Evolutionary conservation across 306 rosid genomes (phyloP), one percentile per base, ranked within the genome.

Genomic region (Gastrolobium bilobum): DNA sequence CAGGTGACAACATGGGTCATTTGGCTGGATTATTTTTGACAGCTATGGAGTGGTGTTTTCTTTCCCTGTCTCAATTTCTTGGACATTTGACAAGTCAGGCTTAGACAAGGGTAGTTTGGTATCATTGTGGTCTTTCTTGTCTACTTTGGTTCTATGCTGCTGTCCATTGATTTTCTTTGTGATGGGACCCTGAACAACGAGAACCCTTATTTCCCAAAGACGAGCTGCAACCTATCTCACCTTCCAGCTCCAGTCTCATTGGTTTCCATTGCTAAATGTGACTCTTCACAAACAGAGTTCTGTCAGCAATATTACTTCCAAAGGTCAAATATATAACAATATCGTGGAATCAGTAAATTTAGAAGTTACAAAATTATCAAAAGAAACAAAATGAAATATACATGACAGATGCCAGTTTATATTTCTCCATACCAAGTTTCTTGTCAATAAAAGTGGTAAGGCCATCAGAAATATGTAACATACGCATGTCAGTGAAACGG

Each of bases 381-480:
- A 46, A 68, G 48, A 62, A 79, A 47, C 33, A 14, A 13, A 26
- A 77, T 14, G 52, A 44, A 78, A 68, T 46, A 46, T 11, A 30
- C n/a, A 13, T 4, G 11, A 59, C 40, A 42, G 38, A 66, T 35
- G 74, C 47, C 66, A 75, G 34, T 71, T 39, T 39, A 79, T 57
- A 79, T 60, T 83, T 61, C 48, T 65, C 29, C 86, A 30, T 87
- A 91, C 99, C 99, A 69, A 95, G 98, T 84, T 92, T 92, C 78
- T 90, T 88, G 90, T 92, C 98, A 38, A 95, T 92, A 86, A 92
- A 95, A 33, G 89, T 77, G 85, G 98, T 91, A 59, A 95, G 92
- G 67, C 99, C 99, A 82, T 92, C 98, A 52, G 99, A 95, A 75
- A n/a, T n/a, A n/a, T n/a, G 99, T 95, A 77, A 95, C 99, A 71